Evolutionary conservation across 2,329 filamentous ascomycete species (phyloP), one percentile per base, ranked within the genome.

Genomic region (Penicillium sp.): DNA sequence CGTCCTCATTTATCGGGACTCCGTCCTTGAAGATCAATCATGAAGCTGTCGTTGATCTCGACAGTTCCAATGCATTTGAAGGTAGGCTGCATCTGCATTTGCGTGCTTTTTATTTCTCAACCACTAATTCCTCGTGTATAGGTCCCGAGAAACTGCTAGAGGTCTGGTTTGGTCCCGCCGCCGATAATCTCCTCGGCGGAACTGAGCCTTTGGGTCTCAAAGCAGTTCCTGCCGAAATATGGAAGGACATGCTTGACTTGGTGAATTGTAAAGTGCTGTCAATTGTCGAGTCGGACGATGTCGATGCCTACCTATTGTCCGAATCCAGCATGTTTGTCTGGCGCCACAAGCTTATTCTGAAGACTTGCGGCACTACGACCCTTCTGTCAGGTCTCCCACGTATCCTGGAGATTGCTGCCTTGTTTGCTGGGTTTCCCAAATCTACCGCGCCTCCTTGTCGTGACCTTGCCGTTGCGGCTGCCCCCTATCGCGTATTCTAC

Each of bases 291-390:
- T 96, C 93, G 23, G 91, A 96, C 62, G 87, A 93, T 70, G 89
- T 97, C 66, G 94, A 99, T 70, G 93, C 94, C 63, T 99, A 99
- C 71, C 85, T 99, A 6, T 82, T 99, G 56, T 99, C 94, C 61
- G 94, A 99, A 78, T 97, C 94, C 42, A 97, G 94, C 88, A 96
- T 99, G 92, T 99, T 99, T 72, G 91, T 99, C 66, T 99, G 96
- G 75, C 91, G 92, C n/a, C 94, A 99, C 83, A 99, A 99, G 81
- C 83, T 99, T 62, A 96, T 99, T 60, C 81, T 99, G 64, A 99
- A 99, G 84, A 99, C 94, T 7, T 99, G 94, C 68, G 94, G 94
- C 59, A 99, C 94, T 23, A 99, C 94, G 14, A 99, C 94, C 2
- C 79, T 99, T 53, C 83, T 99, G 6, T 87, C 89, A 48, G 94